Conservation (phyloP, 306 rosid species). For the Acacia crassicarpa region DNA sequence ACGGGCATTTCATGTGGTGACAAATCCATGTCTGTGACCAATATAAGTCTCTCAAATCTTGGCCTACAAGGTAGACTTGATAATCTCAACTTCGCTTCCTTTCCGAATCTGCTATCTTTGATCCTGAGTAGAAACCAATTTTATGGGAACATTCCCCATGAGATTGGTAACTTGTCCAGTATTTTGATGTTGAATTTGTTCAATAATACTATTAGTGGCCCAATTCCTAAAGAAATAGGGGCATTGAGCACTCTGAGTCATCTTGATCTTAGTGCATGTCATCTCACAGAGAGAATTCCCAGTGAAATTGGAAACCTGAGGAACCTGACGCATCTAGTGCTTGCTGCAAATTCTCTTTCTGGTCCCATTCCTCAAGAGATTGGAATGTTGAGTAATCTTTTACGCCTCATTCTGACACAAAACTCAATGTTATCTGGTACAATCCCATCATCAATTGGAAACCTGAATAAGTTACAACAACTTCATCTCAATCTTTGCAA, state of each 20-base stretch:
- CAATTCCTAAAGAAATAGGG: slow-evolving; percentile 20
- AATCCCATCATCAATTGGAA: neutral
- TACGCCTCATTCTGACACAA: neutral
- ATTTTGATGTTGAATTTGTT: neutral
- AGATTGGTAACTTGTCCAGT: neutral
- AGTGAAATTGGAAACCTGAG: neutral
- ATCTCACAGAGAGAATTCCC: slow-evolving; percentile 10
- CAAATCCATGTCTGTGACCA: neutral
- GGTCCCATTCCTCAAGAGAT: slow-evolving; percentile 1
- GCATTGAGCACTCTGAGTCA: neutral
- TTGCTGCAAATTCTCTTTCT: neutral
- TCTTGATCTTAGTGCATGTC: neutral
- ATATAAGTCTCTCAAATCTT: no score
- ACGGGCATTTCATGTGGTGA: neutral
- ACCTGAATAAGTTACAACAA: neutral
- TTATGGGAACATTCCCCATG: neutral
- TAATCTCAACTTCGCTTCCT: neutral
- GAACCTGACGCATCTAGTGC: neutral
- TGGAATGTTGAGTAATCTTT: neutral
- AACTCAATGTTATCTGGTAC: neutral
- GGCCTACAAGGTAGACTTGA: neutral
- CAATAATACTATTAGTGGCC: neutral
- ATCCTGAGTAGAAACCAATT: neutral
- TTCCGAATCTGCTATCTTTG: neutral
- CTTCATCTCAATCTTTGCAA: neutral